Evolutionary conservation across 1,139 yeast genomes (phyloP).

Genomic region (Komagataea norvegica): DNA sequence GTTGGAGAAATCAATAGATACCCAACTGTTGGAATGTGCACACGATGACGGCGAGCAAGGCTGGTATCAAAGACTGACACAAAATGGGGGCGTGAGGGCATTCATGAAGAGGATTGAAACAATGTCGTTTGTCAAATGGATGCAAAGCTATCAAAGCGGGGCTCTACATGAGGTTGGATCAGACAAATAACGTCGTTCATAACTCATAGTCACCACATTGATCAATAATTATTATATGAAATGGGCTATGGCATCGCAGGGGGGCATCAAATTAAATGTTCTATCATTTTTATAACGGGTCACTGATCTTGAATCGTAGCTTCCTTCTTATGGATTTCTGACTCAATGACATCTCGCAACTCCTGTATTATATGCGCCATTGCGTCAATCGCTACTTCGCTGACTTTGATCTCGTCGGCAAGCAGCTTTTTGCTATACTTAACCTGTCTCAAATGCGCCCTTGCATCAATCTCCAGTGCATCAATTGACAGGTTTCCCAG

Average conservation of each 20-base stretch:
- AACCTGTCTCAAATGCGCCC: constrained; percentile 1
- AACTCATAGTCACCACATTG: too few relatives aligned
- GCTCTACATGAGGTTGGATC: neutral
- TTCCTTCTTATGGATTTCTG: constrained; percentile 14
- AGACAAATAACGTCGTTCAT: neutral
- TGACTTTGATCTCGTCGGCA: neutral
- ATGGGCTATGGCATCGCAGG: neutral
- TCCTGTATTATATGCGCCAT: constrained; percentile 3
- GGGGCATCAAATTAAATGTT: neutral
- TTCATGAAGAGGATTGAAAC: constrained; percentile 4
- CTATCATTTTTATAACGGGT: too few relatives aligned
- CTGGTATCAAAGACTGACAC: constrained; percentile 2
- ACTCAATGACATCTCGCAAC: neutral
- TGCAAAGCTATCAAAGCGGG: constrained; percentile 2
- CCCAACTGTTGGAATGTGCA: constrained; percentile 19
- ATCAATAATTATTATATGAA: neutral
- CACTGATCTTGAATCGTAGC: too few relatives aligned
- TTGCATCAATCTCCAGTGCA: constrained; percentile 1
- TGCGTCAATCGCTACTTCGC: constrained; percentile 1
- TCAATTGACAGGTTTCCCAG: constrained; percentile 14
- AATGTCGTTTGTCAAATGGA: constrained; percentile 5
- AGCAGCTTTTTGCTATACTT: constrained; percentile 8
- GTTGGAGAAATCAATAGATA: constrained; percentile 27
- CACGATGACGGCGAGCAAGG: constrained; percentile 32
- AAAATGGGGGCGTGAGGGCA: constrained; percentile 11